Percentiles rank a stretch among this genome's conserved stretches.
Conservation (phyloP, 2,329 filamentous ascomycete species). For the Microcera coccophila region DNA sequence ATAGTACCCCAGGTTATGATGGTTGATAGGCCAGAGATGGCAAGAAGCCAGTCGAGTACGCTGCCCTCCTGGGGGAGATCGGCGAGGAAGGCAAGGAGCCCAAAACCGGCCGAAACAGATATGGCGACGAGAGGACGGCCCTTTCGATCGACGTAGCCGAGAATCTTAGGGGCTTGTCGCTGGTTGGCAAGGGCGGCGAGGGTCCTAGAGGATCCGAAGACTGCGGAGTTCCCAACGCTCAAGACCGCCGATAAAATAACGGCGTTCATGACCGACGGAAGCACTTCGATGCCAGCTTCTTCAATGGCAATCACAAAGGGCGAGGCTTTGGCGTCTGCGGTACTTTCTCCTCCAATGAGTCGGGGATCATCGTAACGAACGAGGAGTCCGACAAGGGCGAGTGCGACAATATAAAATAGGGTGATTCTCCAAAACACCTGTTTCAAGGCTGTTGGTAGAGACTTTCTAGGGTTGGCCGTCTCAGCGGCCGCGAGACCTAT, state of each 20-base stretch:
- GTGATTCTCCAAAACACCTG: conserved; percentile 94
- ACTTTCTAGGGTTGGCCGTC: conserved; percentile 74
- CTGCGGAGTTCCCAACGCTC: conserved; percentile 85
- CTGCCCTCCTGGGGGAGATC: conserved; percentile 55
- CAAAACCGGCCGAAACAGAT: conserved; percentile 59
- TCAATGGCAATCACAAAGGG: conserved; percentile 92
- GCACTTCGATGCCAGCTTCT: conserved; percentile 73
- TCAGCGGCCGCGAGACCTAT: conserved; percentile 75
- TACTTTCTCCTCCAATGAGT: conserved; percentile 54
- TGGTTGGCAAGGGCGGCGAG: conserved; percentile 87
- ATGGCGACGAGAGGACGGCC: conserved; percentile 78
- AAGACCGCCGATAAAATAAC: conserved; percentile 89
- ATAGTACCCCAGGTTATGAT: conserved; percentile 82
- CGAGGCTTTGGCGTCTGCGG: conserved; percentile 69
- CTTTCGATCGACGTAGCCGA: conserved; percentile 77
- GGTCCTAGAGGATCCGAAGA: conserved; percentile 88
- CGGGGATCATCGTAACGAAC: conserved; percentile 67
- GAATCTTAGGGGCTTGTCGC: conserved; percentile 70
- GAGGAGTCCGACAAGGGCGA: conserved; percentile 76
- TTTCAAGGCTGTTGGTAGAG: conserved; percentile 81
- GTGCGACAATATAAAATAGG: conserved; percentile 82
- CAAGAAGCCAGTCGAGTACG: conserved; percentile 76
- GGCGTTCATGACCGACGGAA: conserved; percentile 90
- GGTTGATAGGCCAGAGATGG: conserved; percentile 67
- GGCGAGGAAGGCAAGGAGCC: conserved; percentile 74